Percentiles rank a stretch among this genome's conserved stretches.
Conservation (phyloP, 2,329 filamentous ascomycete species). For the Pseudogymnoascus sp. region DNA sequence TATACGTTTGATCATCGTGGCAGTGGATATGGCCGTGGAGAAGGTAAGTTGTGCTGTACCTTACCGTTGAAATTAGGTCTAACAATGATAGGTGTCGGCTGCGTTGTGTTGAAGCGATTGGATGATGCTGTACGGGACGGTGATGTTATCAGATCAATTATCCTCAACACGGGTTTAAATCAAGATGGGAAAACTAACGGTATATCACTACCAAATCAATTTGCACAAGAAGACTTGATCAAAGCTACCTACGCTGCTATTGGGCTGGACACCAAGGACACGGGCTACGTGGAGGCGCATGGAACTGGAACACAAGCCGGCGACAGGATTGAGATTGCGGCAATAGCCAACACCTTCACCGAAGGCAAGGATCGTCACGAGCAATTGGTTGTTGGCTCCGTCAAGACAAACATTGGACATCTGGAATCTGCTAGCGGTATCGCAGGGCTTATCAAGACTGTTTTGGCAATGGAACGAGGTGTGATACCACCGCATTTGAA, state of each 20-base stretch:
- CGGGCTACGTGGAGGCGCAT: conserved; percentile 16
- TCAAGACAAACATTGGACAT: conserved; percentile 26
- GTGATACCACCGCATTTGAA: conserved; percentile 26
- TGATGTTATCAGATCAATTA: conserved; percentile 37
- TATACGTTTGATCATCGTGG: conserved; percentile 33
- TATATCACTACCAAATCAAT: conserved; percentile 35
- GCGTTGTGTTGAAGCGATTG: conserved; percentile 36
- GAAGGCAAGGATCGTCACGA: conserved; percentile 14
- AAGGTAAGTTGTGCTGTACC: conserved; percentile 25
- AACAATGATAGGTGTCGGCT: conserved; percentile 24
- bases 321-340: conserved; percentile 16
- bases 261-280: conserved; percentile 13
- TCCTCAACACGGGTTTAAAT: conserved; percentile 35
- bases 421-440: conserved; percentile 21
- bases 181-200: conserved; percentile 38
- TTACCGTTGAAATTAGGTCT: neutral
- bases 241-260: conserved; percentile 26
- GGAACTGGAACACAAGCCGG: conserved; percentile 11
- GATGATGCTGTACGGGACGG: conserved; percentile 34
- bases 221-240: conserved; percentile 30
- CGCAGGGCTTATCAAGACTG: conserved; percentile 20
- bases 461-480: conserved; percentile 26
- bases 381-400: conserved; percentile 14
- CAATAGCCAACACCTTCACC: conserved; percentile 18
- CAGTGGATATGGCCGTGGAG: conserved; percentile 40